Evolutionary conservation across 2,329 filamentous ascomycete genomes (phyloP), one percentile per base, ranked within the genome.

Genomic region (Ophiocordyceps robertsii): DNA sequence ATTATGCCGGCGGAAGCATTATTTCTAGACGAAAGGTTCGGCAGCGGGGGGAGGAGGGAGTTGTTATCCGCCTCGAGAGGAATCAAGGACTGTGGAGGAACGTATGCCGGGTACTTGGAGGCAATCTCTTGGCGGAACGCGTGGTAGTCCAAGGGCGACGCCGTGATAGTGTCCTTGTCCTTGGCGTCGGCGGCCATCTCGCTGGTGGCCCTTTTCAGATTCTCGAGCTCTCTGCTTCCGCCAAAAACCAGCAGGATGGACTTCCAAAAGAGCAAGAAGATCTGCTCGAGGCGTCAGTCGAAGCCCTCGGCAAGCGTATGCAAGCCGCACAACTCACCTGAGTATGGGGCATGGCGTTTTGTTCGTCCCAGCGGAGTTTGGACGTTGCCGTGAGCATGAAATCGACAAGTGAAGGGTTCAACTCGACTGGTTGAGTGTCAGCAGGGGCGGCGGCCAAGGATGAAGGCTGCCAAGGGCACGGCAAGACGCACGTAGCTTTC

Each of bases 41-140:
- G 82, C 14, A 95, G 65, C 27, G 86, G 87, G 0, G 92, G 90
- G 9, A 98, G 69, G 35, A 96, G 83, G 2, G 88, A 93, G 47
- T 86, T 92, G 56, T 92, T 89, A 42, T 95, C 89, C 17, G 85
- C 75, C 58, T 96, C 90, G 13, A 96, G 70, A 2, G 88, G 87
- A 46, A 96, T 80, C 6, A 84, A 63, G 2, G 86, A 82, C 42
- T 79, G 81, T 3, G 92, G 92, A 3, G 92, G 89, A 45, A 94
- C 83, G 59, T 98, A 98, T 3, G 92, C 85, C 11, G 92, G 92
- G 58, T 98, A 98, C 63, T 98, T 98, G 2, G 90, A 95, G 14
- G 84, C 93, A 45, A 98, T 90, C 59, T 98, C 92, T 59, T 95
- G 90, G 31, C 92, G 82, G 57, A 98, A 98, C 19, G 89, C 74